Percentiles rank a stretch among this genome's conserved stretches.
These are phyloP conservation scores for Pleurotus giganteus DNA, from an alignment of 768 basidiomycete genomes.

Conservation along the genomic window DNA sequence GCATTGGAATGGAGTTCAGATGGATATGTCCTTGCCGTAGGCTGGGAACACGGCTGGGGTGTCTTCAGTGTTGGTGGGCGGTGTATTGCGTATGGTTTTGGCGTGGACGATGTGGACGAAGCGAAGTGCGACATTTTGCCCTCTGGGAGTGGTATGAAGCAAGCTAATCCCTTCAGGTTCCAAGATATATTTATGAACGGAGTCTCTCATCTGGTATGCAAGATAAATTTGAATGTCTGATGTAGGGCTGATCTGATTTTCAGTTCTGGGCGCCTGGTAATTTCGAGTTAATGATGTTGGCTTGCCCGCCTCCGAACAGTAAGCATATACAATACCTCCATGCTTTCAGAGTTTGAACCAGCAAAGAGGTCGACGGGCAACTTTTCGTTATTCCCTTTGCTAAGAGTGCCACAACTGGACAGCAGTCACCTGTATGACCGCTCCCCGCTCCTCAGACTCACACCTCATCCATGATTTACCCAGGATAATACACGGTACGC, in stretches of 20 bases:
- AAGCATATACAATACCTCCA: slow-evolving; percentile 15
- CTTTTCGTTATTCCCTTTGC: slow-evolving; percentile 89
- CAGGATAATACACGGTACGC: slow-evolving; percentile 96
- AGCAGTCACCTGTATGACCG: slow-evolving; percentile 79
- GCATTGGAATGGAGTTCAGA: slow-evolving; percentile 92
- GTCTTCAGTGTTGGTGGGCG: slow-evolving; percentile 88
- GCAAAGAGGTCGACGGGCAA: slow-evolving; percentile 62
- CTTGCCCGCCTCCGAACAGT: slow-evolving; percentile 54
- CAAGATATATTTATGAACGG: slow-evolving; percentile 89
- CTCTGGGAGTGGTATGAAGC: slow-evolving; percentile 9
- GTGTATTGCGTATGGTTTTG: slow-evolving; percentile 78
- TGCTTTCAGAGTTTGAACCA: slow-evolving; percentile 1
- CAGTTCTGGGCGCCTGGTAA: slow-evolving; percentile 96
- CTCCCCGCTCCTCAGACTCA: not conserved
- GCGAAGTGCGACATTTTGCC: slow-evolving; percentile 36
- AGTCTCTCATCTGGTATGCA: slow-evolving; percentile 64
- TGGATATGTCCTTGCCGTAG: slow-evolving; percentile 92
- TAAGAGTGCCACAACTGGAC: slow-evolving; percentile 89
- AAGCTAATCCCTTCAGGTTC: slow-evolving; percentile 37
- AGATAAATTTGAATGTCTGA: not conserved
- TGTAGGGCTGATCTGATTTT: slow-evolving; percentile 9
- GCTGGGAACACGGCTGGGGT: slow-evolving; percentile 89
- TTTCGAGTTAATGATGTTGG: slow-evolving; percentile 80
- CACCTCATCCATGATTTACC: not conserved
- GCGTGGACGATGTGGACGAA: slow-evolving; percentile 63